Percentiles rank a stretch among this genome's conserved stretches.
phyloP scores from a whole-genome alignment of 2,329 filamentous ascomycete species.

The Coniosporium tulheliwenetii region DNA sequence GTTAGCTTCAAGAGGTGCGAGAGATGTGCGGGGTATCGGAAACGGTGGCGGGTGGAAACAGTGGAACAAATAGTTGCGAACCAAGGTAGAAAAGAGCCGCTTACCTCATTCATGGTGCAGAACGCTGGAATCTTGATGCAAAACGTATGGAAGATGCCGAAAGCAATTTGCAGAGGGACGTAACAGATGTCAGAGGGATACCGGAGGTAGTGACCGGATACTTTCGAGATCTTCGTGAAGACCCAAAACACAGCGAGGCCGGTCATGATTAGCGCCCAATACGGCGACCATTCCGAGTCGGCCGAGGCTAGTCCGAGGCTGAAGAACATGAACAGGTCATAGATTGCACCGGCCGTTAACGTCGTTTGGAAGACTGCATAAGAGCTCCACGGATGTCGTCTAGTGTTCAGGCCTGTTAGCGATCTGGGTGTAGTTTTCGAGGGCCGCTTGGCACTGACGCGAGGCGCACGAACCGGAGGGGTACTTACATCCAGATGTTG shows the following conservation, averaged over 20 bases:
- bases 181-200: conserved; percentile 69
- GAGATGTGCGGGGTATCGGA: background rate
- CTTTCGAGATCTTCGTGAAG: conserved; percentile 82
- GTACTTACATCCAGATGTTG: conserved; percentile 71
- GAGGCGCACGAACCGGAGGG: conserved; percentile 3
- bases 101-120: conserved; percentile 54
- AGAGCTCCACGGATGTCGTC: conserved; percentile 82
- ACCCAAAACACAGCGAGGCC: conserved; percentile 20
- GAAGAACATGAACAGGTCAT: conserved; percentile 55
- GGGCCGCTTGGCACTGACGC: background rate
- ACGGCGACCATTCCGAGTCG: too few species aligned
- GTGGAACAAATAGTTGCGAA: background rate
- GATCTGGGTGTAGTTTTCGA: conserved; percentile 7
- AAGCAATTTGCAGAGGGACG: conserved; percentile 71
- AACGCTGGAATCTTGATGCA: conserved; percentile 80
- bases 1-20: background rate
- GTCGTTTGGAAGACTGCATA: conserved; percentile 90
- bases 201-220: conserved; percentile 70
- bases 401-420: conserved; percentile 21
- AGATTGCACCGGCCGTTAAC: conserved; percentile 74
- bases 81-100: conserved; percentile 16
- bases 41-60: background rate
- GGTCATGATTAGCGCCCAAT: conserved; percentile 9
- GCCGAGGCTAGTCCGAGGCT: conserved; percentile 29
- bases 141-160: conserved; percentile 86